Base-by-base conservation (phyloP, 1,284 basidiomycete genomes). In the Amylostereum areolatum region DNA sequence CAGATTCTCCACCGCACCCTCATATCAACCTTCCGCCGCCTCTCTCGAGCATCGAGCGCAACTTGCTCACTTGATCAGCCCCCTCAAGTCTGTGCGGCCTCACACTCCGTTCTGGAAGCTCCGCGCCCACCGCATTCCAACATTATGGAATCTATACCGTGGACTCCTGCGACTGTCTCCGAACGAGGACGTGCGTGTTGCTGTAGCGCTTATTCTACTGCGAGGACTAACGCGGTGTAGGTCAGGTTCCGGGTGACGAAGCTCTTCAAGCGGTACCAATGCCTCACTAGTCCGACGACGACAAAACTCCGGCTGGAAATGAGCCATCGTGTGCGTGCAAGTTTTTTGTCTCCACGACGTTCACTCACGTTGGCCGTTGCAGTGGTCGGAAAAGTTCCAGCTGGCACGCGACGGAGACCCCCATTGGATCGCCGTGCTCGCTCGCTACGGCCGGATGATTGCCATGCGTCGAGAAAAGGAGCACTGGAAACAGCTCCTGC, bases 71-170 rank as follows among this genome's bases (percentile, higher is more conserved):
- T n/a, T n/a, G n/a, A n/a, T n/a, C n/a, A n/a, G n/a, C n/a, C n/a
- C n/a, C n/a, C n/a, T n/a, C n/a, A n/a, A n/a, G n/a, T n/a, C n/a
- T n/a, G n/a, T n/a, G 2, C 73, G 78, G n/a, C 78, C 85, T 6
- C 69, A 72, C 11, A 72, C 78, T 3, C 81, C 87, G 4, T 91
- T 93, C 62, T 91, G 76, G 60, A 63, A 76, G 44, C 81, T 92
- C 37, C 69, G 73, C 0, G 80, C 80, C 0, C 92, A 95, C 63
- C 79, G 83, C 28, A 66, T 83, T 30, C 90, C 92, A 2, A 92
- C 89, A 0, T 64, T 85, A 61, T 83, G 83, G 81, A 62, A 73
- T 0, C 67, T 93, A 7, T 94, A 92, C 62, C 74, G 90, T 27
- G 77, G 80, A 5, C 70, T 94, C 4, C 61, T 89, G 41, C 71